A percentile compares a stretch with the other conserved stretches of the same genome.
phyloP scores from a whole-genome alignment of 768 basidiomycete species.

The Infundibulicybe gibba region DNA sequence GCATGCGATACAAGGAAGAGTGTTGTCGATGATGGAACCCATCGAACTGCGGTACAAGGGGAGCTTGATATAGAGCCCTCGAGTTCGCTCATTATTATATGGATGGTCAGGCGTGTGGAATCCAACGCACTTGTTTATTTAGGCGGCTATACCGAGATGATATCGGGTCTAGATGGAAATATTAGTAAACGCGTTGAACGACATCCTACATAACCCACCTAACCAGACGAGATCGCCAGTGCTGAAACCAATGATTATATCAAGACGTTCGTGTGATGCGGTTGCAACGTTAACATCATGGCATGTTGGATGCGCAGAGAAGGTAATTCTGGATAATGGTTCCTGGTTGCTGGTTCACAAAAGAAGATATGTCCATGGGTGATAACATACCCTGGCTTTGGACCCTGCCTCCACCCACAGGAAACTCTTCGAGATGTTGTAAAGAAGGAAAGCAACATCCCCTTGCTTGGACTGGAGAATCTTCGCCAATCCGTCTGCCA shows the following conservation, averaged over 20 bases:
- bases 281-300: slow-evolving; percentile 84
- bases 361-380: not conserved
- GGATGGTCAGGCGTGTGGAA: not conserved
- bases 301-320: slow-evolving; percentile 86
- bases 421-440: slow-evolving; percentile 81
- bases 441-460: slow-evolving; percentile 85
- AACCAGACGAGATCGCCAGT: slow-evolving; percentile 98
- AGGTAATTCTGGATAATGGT: slow-evolving; percentile 79
- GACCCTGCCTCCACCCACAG: slow-evolving; percentile 86
- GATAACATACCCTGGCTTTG: slow-evolving; percentile 66
- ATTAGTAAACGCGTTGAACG: slow-evolving; percentile 4
- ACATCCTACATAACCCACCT: slow-evolving; percentile 43
- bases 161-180: slow-evolving; percentile 58
- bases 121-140: slow-evolving; percentile 68
- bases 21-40: slow-evolving; percentile 79
- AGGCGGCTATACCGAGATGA: slow-evolving; percentile 79
- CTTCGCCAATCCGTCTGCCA: slow-evolving; percentile 71
- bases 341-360: slow-evolving; percentile 50
- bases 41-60: slow-evolving; percentile 84
- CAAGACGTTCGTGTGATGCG: slow-evolving; percentile 72
- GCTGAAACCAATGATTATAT: slow-evolving; percentile 87
- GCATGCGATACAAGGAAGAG: slow-evolving; percentile 86
- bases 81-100: not conserved
- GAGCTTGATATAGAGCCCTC: slow-evolving; percentile 81
- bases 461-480: slow-evolving; percentile 74